Conservation (phyloP, 2,329 filamentous ascomycete species). For the Aspergillus sp. region DNA sequence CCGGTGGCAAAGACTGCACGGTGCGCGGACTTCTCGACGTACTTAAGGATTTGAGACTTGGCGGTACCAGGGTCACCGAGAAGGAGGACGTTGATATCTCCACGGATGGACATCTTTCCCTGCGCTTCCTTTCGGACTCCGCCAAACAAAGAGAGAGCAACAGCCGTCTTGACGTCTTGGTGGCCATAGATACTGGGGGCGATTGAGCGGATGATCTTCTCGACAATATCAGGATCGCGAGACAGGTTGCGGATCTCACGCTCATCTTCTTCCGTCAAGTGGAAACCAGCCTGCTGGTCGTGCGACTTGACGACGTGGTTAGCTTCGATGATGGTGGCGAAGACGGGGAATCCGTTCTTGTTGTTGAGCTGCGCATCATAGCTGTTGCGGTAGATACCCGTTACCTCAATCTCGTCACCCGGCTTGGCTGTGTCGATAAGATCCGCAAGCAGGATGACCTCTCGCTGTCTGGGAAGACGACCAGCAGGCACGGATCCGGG, state of each 20-base stretch:
- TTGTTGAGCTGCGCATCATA: conserved; percentile 98
- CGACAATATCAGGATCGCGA: conserved; percentile 86
- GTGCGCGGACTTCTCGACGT: conserved; percentile 96
- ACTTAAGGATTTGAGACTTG: conserved; percentile 97
- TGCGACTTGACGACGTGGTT: conserved; percentile 98
- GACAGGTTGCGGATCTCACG: conserved; percentile 85
- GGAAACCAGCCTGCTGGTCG: conserved; percentile 95
- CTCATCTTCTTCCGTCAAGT: conserved; percentile 93
- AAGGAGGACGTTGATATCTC: conserved; percentile 96
- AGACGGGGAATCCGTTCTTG: conserved; percentile 97
- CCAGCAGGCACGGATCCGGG: conserved; percentile 96
- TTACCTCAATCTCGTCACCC: conserved; percentile 96
- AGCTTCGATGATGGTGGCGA: conserved; percentile 95
- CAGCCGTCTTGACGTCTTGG: conserved; percentile 93
- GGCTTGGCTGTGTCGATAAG: conserved; percentile 96
- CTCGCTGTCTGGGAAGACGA: conserved; percentile 87
- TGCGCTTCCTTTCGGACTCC: conserved; percentile 91
- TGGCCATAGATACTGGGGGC: conserved; percentile 98
- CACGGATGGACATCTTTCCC: conserved; percentile 87
- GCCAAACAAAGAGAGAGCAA: conserved; percentile 91
- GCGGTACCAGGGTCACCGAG: conserved; percentile 97
- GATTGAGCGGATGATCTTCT: conserved; percentile 90
- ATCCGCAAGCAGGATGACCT: conserved; percentile 96
- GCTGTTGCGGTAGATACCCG: conserved; percentile 96
- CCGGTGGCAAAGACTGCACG: conserved; percentile 96